Base-by-base conservation (phyloP, 805 yeast genomes). In the Saturnispora kantuleensis region DNA sequence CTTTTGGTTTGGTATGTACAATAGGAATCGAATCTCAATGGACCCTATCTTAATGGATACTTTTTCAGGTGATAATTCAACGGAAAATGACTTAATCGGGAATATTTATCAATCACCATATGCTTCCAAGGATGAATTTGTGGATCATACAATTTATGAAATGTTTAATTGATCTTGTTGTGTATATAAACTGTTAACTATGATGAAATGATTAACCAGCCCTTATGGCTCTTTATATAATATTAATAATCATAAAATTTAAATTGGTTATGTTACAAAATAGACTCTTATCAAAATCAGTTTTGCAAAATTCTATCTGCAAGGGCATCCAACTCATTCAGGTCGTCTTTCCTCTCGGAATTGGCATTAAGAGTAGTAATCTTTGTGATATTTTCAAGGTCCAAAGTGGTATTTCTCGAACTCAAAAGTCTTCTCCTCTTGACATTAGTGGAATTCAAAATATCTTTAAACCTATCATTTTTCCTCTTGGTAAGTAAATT, bases 221-320 rank as follows among this genome's bases (percentile, higher is more conserved):
- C 26, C 26, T 21, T 21, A 21, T 21, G 26, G 26, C 26, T 21
- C 26, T 21, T 21, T 21, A 21, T 21, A 21, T 21, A 21, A 21
- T 21, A 21, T 21, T 21, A 21, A 21, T 21, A 21, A 5, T 21
- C 26, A 21, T 21, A 7, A 21, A 21, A 21, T 21, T 21, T 21
- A 21, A 21, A 21, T 4, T 21, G 26, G 2, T 21, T 21, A 21
- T 21, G 26, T 21, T 18, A 15, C 11, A 35, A 15, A 37, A 11
- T 10, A 18, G 32, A 12, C 7, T 7, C 12, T n/a, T 16, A 11
- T 28, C 10, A 16, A 11, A 11, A 9, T 39, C 41, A 48, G 11
- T 48, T 46, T 28, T 52, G 44, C 21, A 60, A 40, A 28, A 60
- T 44, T 11, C 54, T 54, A 35, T 56, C 60, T 12, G 62, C 55